Base-by-base conservation (phyloP, 2,329 filamentous ascomycete species). In the Atkinsonella texensis region DNA sequence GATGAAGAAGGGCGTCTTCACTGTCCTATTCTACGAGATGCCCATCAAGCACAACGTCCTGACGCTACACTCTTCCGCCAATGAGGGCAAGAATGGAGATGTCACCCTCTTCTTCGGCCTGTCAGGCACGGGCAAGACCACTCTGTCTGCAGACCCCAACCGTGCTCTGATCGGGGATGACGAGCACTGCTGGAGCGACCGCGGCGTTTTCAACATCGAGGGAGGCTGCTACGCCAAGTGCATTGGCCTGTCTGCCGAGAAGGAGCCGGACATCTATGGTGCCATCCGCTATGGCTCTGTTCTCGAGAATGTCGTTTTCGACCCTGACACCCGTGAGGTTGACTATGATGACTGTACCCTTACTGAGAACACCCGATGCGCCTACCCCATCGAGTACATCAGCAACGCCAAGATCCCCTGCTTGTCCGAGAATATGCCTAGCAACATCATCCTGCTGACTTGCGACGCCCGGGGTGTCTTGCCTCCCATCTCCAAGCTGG, bases 11-110 rank as follows among this genome's bases (percentile, higher is more conserved):
- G 90, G 93, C 62, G 81, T 98, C 71, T 98, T 98, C 80, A 98
- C 93, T 46, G 89, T 98, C 48, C 84, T 98, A 68, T 98, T 95
- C 81, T 98, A 97, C 78, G 93, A 98, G 79, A 98, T 97, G 90
- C 93, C 93, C 55, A 88, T 98, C 68, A 96, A 96, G 83, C 93
- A 98, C 82, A 94, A 97, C 71, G 91, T 98, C 63, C 77, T 98
- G 60, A 98, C 93, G 41, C 84, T 98, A 52, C 93, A 98, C 80
- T 98, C 93, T 15, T 98, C 93, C 9, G 93, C 93, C 66, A 98
- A 98, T 74, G 87, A 98, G 81, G 93, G 93, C 63, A 80, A 87
- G 77, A 74, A 87, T 57, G 93, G 93, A 59, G 93, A 98, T 66
- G 93, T 98, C 53, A 97, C 93, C 13, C 88, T 98, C 62, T 98